Conservation (phyloP, 257 asterid species). For the Solanum chiquidenum region DNA sequence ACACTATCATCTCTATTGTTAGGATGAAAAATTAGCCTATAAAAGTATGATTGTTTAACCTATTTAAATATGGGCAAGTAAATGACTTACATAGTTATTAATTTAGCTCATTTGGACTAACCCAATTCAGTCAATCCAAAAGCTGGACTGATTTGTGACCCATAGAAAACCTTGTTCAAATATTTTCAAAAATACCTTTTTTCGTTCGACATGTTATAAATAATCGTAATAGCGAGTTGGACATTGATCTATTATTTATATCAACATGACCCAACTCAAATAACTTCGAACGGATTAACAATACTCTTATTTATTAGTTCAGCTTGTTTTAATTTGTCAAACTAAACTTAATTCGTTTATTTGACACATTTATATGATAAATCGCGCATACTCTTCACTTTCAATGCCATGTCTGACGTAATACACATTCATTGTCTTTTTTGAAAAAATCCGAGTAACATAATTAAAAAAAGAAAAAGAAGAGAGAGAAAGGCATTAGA, state of each 20-base stretch:
- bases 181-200: neutral
- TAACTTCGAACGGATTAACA: neutral
- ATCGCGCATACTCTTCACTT: neutral
- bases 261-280: neutral
- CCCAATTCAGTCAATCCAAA: neutral
- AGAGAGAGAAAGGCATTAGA: neutral
- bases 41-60: too few species aligned
- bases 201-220: neutral
- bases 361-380: neutral
- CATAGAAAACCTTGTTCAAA: neutral
- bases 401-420: rapidly evolving
- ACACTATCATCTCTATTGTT: neutral
- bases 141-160: neutral
- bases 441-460: too few species aligned
- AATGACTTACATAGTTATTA: neutral
- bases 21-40: neutral
- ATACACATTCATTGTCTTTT: too few species aligned
- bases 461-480: neutral
- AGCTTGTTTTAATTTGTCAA: neutral
- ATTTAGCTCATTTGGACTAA: neutral
- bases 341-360: neutral
- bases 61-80: neutral
- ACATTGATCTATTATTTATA: neutral
- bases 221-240: too few species aligned
- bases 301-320: neutral